Percentiles rank a stretch among this genome's conserved stretches.
These are phyloP conservation scores for Aspergillus udagawae DNA, from an alignment of 2,329 filamentous ascomycete genomes.

Conservation along the genomic window DNA sequence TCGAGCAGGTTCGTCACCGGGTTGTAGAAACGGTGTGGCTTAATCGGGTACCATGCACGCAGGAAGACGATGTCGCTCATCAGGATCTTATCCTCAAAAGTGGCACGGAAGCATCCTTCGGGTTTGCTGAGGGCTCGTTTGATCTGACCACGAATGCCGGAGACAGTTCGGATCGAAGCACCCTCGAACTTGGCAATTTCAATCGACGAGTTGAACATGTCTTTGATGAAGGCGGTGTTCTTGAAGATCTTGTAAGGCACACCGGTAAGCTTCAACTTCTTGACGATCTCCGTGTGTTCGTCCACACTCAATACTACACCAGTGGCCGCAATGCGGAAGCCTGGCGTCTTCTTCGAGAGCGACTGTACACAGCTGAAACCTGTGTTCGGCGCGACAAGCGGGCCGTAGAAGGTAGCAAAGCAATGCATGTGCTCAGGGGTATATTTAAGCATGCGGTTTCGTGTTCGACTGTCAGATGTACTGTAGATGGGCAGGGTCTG, in stretches of 20 bases:
- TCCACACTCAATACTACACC: conserved; percentile 93
- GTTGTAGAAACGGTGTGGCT: conserved; percentile 95
- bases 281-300: conserved; percentile 94
- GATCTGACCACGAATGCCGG: conserved; percentile 92
- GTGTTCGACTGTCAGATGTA: conserved; percentile 86
- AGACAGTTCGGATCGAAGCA: conserved; percentile 91
- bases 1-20: conserved; percentile 88
- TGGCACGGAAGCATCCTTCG: conserved; percentile 92
- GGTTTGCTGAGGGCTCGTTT: conserved; percentile 91
- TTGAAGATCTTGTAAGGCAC: conserved; percentile 97
- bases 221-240: conserved; percentile 97
- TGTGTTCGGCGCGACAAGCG: conserved; percentile 90
- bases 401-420: conserved; percentile 92
- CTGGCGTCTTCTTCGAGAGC: conserved; percentile 76
- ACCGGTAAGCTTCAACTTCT: conserved; percentile 97
- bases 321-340: conserved; percentile 91
- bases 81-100: conserved; percentile 97
- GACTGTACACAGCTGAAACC: conserved; percentile 93
- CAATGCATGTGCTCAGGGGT: conserved; percentile 99
- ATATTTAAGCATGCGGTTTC: conserved; percentile 98
- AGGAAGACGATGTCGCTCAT: conserved; percentile 96
- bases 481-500: conserved; percentile 90
- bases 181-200: conserved; percentile 99
- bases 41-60: conserved; percentile 93
- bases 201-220: conserved; percentile 91